Conservation (phyloP, 1,284 basidiomycete species). For the Macrocystidia cucumis region DNA sequence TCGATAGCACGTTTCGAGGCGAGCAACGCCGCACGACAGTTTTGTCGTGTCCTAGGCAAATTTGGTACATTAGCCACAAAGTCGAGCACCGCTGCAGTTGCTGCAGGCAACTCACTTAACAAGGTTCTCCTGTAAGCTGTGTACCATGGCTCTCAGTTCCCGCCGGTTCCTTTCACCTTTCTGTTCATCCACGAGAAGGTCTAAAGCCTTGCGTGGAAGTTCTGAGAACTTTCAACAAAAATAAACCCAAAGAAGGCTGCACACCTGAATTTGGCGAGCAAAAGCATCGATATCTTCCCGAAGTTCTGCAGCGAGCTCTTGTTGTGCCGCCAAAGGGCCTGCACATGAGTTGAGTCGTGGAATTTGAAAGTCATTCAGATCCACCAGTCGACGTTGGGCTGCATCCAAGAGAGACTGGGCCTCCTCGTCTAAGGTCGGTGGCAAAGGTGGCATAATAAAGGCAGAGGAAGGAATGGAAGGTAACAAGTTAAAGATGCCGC, state of each 20-base stretch:
- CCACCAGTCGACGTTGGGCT: conserved; percentile 49
- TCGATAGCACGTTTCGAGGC: conserved; percentile 69
- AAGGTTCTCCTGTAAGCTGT: conserved; percentile 37
- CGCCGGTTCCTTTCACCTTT: conserved; percentile 41
- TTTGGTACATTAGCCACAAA: not conserved
- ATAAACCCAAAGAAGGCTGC: conserved; percentile 14
- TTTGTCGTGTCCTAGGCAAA: conserved; percentile 48
- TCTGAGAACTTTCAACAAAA: conserved; percentile 11
- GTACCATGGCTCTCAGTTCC: conserved; percentile 44
- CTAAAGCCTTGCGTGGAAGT: conserved; percentile 43
- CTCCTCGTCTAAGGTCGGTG: conserved; percentile 42
- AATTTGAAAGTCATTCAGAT: conserved; percentile 66
- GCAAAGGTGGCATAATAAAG: conserved; percentile 52
- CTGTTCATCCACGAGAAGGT: conserved; percentile 62
- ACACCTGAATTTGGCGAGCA: conserved; percentile 62
- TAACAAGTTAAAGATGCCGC: too few relatives aligned
- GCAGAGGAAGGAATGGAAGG: conserved; percentile 3
- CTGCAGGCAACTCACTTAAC: conserved; percentile 34
- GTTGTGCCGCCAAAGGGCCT: conserved; percentile 62
- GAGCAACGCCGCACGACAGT: conserved; percentile 58
- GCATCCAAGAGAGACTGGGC: conserved; percentile 39
- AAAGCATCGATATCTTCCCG: conserved; percentile 67
- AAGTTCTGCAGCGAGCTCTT: conserved; percentile 66
- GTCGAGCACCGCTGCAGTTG: not conserved
- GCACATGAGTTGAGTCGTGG: conserved; percentile 61